These are phyloP conservation scores for Colletotrichum eremochloae DNA, from an alignment of 2,329 filamentous ascomycete species.

Conservation along the genomic window DNA sequence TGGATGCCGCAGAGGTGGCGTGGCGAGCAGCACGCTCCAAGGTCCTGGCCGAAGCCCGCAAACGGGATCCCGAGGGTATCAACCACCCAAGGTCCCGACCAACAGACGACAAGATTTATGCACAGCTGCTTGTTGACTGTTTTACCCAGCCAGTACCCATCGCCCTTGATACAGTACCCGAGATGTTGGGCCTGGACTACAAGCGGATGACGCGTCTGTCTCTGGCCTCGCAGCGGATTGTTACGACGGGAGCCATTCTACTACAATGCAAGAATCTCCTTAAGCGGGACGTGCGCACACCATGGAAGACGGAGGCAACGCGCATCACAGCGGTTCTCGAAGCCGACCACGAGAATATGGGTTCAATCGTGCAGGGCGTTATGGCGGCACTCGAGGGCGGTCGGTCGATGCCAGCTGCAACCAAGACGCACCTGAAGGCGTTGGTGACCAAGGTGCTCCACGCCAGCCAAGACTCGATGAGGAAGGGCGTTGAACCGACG, in stretches of 20 bases:
- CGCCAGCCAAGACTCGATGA: conserved; percentile 62
- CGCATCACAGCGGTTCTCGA: conserved; percentile 80
- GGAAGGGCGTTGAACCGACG: conserved; percentile 57
- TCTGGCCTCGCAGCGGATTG: conserved; percentile 65
- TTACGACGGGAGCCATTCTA: conserved; percentile 80
- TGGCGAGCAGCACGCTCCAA: conserved; percentile 76
- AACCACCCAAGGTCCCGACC: conserved; percentile 73
- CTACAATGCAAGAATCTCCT: conserved; percentile 86
- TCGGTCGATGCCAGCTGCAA: conserved; percentile 74
- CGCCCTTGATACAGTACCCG: conserved; percentile 70
- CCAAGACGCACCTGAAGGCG: conserved; percentile 69
- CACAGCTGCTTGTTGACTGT: conserved; percentile 80
- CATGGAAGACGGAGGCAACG: conserved; percentile 81
- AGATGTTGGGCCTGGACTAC: conserved; percentile 79
- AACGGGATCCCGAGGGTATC: conserved; percentile 77
- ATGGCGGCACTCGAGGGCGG: conserved; percentile 74
- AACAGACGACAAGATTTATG: conserved; percentile 78
- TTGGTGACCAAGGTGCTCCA: conserved; percentile 69
- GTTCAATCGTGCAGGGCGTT: conserved; percentile 69
- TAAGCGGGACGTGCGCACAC: conserved; percentile 81
- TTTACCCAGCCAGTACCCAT: conserved; percentile 76
- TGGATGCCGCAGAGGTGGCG: conserved; percentile 73
- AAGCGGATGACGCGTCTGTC: conserved; percentile 67
- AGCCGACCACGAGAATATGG: conserved; percentile 62
- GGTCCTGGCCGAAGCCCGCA: conserved; percentile 74